Evolutionary conservation across 169 alveolate genomes (phyloP).

Genomic region (Cryptosporidium sp.): DNA sequence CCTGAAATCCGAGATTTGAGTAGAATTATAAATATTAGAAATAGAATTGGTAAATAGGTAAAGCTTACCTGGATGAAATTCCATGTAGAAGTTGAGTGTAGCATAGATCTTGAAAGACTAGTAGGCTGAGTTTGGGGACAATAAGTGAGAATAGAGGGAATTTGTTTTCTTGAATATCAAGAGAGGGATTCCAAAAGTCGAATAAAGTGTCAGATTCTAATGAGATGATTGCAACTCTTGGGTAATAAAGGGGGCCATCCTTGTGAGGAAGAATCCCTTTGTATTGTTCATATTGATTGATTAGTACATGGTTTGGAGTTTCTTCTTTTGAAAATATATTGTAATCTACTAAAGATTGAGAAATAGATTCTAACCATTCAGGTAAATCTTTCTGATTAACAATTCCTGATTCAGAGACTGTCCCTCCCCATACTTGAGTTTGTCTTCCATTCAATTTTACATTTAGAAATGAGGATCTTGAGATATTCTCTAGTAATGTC

Average conservation of each 20-base stretch:
- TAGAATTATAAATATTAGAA: neutral
- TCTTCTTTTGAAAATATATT: slow-evolving; percentile 16
- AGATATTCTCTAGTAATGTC: slow-evolving; percentile 15
- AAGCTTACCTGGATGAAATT: slow-evolving; percentile 49
- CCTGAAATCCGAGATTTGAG: neutral
- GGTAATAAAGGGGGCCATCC: slow-evolving; percentile 82
- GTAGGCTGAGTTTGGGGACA: slow-evolving; percentile 42
- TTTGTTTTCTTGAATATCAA: slow-evolving; percentile 2
- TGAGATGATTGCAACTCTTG: slow-evolving; percentile 78
- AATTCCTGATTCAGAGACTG: slow-evolving; percentile 37
- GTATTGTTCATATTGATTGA: slow-evolving; percentile 78
- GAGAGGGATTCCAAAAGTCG: slow-evolving; percentile 62
- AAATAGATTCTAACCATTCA: slow-evolving; percentile 36
- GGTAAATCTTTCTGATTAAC: slow-evolving; percentile 45
- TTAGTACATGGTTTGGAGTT: slow-evolving; percentile 77
- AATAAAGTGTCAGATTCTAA: slow-evolving; percentile 75
- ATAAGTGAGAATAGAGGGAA: slow-evolving; percentile 37
- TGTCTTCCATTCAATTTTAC: slow-evolving; percentile 45
- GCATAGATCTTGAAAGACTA: slow-evolving; percentile 51
- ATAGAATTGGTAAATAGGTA: neutral
- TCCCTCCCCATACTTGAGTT: slow-evolving; percentile 73
- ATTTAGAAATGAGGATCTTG: slow-evolving; percentile 13
- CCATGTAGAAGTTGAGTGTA: slow-evolving; percentile 65
- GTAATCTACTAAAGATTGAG: slow-evolving; percentile 30
- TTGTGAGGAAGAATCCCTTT: slow-evolving; percentile 83